A percentile compares a stretch with the other conserved stretches of the same genome.
These are phyloP conservation scores for Ganoderma sp. DNA, from an alignment of 1,284 basidiomycete genomes.

Conservation along the genomic window DNA sequence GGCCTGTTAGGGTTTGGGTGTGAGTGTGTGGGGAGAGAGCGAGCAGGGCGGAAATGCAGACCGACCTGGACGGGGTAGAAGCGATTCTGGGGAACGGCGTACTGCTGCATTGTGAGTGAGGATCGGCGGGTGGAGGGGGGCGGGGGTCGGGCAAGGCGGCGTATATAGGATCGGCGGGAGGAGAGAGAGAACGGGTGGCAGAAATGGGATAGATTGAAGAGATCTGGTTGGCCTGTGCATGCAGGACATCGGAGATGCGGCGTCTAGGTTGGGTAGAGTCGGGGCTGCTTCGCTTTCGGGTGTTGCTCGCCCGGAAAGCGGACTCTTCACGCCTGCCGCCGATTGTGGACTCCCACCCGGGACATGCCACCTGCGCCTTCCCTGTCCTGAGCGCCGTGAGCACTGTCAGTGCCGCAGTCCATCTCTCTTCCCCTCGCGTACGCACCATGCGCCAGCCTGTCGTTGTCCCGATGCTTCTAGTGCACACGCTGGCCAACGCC, in stretches of 20 bases:
- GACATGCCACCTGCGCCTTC: constrained; percentile 11
- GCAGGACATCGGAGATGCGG: constrained; percentile 33
- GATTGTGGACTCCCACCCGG: constrained; percentile 1
- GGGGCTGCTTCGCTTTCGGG: constrained; percentile 24
- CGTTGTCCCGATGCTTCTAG: constrained; percentile 3
- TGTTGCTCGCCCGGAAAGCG: constrained; percentile 12
- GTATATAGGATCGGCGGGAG: constrained; percentile 7
- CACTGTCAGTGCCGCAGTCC: background rate
- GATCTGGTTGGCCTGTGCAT: constrained; percentile 18
- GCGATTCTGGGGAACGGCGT: background rate
- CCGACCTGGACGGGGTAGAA: background rate
- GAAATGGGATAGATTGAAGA: constrained; percentile 17
- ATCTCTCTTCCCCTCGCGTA: background rate
- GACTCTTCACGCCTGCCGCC: background rate
- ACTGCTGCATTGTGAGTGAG: constrained; percentile 1
- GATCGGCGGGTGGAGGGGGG: constrained; percentile 7
- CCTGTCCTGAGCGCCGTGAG: constrained; percentile 7
- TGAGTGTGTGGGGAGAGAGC: background rate
- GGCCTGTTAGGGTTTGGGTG: background rate
- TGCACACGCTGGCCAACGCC: background rate
- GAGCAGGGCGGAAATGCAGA: background rate
- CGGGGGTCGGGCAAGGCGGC: background rate
- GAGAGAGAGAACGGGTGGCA: constrained; percentile 7
- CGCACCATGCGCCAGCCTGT: background rate
- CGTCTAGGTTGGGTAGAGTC: constrained; percentile 25